Base-by-base conservation (phyloP, 2,329 filamentous ascomycete species). In the Nannizzia gypsea region DNA sequence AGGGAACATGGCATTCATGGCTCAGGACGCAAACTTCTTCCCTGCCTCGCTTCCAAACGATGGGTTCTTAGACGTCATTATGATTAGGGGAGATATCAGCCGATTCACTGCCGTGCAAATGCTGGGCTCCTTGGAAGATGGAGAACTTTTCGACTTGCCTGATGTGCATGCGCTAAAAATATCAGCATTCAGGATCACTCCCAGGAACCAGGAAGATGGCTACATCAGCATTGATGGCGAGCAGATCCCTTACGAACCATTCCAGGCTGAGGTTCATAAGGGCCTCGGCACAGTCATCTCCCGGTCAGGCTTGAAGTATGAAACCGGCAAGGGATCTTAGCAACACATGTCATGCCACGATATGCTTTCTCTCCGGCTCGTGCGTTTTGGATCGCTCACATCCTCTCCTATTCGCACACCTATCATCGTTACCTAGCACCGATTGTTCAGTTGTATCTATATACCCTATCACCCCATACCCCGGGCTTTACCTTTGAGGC, bases 161-260 rank as follows among this genome's bases (percentile, higher is more conserved):
- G 80, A 88, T 42, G 87, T 96, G 11, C 80, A 81, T 31, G 92
- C 96, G 72, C 83, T 85, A 67, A 99, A 99, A 72, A 81, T 96
- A 3, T 81, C 82, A n/a, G 93, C 87, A 0, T 96, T 93, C 70
- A 82, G 93, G 46, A 86, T 99, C 63, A 85, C 86, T 2, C 93
- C 93, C 0, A 84, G 83, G 58, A 76, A 86, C 63, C 80, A 85
- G 67, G 77, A 82, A 42, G 81, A 85, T 63, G 92, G 92, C 1
- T 93, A 88, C 71, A 95, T 99, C 70, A 95, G 90, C 71, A 90
- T 99, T 64, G 93, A 97, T 69, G 93, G 93, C 40, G 93, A 99
- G 74, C 81, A 82, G 59, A 80, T 95, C 2, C 88, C 90, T 0
- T 97, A 95, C 70, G 86, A 86, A 66, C 87, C 89, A 0, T 95